phyloP scores from a whole-genome alignment of 257 asterid genomes.

The Paulownia fortunei region DNA sequence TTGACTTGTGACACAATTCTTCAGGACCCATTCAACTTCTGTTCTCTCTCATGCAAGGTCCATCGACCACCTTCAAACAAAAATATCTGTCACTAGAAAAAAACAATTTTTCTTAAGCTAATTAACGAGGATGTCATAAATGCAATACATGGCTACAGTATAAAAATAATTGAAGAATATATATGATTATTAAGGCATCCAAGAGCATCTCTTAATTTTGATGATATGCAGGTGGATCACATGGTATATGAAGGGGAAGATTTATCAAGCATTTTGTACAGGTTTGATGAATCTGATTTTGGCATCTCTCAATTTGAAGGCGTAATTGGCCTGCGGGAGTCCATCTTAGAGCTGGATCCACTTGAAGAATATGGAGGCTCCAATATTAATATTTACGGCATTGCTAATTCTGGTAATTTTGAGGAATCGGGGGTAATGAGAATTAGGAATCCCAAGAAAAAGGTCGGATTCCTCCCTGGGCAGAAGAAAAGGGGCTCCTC shows the following conservation, averaged over 20 bases:
- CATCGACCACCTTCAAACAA: too few species aligned
- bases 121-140: too few species aligned
- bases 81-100: too few species aligned
- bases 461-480: slow-evolving; percentile 55
- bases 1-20: slow-evolving; percentile 86
- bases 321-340: slow-evolving; percentile 52
- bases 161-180: too few species aligned
- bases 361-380: slow-evolving; percentile 46
- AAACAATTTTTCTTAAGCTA: too few species aligned
- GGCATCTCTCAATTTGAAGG: slow-evolving; percentile 63
- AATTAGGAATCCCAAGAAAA: slow-evolving; percentile 41
- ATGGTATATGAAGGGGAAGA: slow-evolving; percentile 65
- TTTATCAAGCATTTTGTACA: slow-evolving; percentile 54
- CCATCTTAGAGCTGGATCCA: slow-evolving; percentile 59
- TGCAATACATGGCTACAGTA: too few species aligned
- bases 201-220: too few species aligned
- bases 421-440: slow-evolving; percentile 25
- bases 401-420: slow-evolving; percentile 41
- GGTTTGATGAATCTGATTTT: slow-evolving; percentile 58
- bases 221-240: slow-evolving; percentile 86
- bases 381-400: slow-evolving; percentile 37
- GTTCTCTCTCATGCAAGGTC: slow-evolving; percentile 99
- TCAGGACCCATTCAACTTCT: slow-evolving; percentile 81
- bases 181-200: too few species aligned
- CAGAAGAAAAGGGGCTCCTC: slow-evolving; percentile 90